Conservation (phyloP, 2,329 filamentous ascomycete genomes). For the Claviceps citrina region DNA sequence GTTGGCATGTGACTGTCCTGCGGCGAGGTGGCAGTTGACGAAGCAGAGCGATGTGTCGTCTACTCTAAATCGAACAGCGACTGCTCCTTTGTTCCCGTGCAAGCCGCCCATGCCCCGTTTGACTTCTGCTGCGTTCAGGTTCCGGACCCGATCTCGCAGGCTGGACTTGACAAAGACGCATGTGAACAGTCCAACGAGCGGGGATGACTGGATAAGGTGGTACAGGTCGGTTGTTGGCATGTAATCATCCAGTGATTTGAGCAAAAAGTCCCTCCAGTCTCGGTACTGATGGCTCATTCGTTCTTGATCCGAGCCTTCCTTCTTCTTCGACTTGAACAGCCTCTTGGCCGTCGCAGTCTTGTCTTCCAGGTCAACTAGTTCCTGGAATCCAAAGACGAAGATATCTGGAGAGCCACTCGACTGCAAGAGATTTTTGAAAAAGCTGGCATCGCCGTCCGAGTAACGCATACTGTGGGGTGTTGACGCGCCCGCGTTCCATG, state of each 20-base stretch:
- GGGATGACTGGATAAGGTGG: conserved; percentile 68
- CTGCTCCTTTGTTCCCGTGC: conserved; percentile 91
- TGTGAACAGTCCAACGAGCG: conserved; percentile 86
- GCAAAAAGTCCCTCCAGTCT: conserved; percentile 85
- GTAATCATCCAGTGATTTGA: conserved; percentile 66
- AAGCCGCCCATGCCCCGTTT: conserved; percentile 93
- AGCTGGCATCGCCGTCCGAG: conserved; percentile 59
- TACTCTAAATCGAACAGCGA: conserved; percentile 79
- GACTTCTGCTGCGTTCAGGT: conserved; percentile 66
- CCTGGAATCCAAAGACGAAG: conserved; percentile 90
- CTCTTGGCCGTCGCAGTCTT: conserved; percentile 96
- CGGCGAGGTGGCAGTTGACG: conserved; percentile 92
- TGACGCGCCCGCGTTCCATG: conserved; percentile 94
- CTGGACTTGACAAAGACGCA: conserved; percentile 85
- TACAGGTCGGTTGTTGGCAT: conserved; percentile 67
- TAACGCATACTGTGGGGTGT: conserved; percentile 73
- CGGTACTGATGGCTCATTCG: conserved; percentile 96
- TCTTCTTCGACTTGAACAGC: conserved; percentile 82
- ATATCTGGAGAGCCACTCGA: conserved; percentile 73
- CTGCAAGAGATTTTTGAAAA: conserved; percentile 67
- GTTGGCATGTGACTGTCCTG: conserved; percentile 78
- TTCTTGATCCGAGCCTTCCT: conserved; percentile 64
- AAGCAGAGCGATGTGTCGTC: conserved; percentile 93
- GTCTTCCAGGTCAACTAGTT: conserved; percentile 94
- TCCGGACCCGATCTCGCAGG: conserved; percentile 59